Evolutionary conservation across 257 asterid species (phyloP), one percentile per base, ranked within the genome.

Genomic region (Vinca minor): DNA sequence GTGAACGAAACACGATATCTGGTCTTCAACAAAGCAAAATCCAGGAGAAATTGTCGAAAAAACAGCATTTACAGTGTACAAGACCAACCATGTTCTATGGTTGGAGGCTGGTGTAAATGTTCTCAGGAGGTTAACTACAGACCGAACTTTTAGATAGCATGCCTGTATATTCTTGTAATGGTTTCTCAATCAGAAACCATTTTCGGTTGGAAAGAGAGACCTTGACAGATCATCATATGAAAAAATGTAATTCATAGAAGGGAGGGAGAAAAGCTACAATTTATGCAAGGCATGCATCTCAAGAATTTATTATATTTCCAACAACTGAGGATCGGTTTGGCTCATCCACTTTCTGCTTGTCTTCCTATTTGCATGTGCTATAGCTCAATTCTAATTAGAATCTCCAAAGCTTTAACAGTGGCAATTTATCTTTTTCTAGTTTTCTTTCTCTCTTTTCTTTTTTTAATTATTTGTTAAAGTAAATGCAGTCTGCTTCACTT

Each of bases 401-500:
- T 50, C 15, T 36, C 21, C 62, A 50, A 13, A 8, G 2, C 45
- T 47, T 26, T 14, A 42, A 21, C 17, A 26, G 28, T 61, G 3
- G 2, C 42, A 15, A 15, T 12, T 39, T 45, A 1, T 18, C 14
- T 1, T n/a, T 8, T 12, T 2, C n/a, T n/a, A n/a, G n/a, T 20
- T 28, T 18, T 45, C 49, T 34, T 0, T 50, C 2, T 44, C n/a
- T n/a, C n/a, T 44, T 44, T 44, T 31, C 44, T 11, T 36, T 17
- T n/a, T 26, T n/a, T n/a, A n/a, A n/a, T n/a, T n/a, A n/a, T n/a
- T n/a, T n/a, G n/a, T n/a, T n/a, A n/a, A 20, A 54, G 46, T 38
- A 11, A 31, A 34, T 41, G 63, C 18, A 50, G 23, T 17, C 36
- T 25, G 32, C 72, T 67, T n/a, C 50, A 64, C 47, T 13, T 13